Evolutionary conservation across 2,329 filamentous ascomycete species (phyloP).

Genomic region (Endocalyx cinctus): DNA sequence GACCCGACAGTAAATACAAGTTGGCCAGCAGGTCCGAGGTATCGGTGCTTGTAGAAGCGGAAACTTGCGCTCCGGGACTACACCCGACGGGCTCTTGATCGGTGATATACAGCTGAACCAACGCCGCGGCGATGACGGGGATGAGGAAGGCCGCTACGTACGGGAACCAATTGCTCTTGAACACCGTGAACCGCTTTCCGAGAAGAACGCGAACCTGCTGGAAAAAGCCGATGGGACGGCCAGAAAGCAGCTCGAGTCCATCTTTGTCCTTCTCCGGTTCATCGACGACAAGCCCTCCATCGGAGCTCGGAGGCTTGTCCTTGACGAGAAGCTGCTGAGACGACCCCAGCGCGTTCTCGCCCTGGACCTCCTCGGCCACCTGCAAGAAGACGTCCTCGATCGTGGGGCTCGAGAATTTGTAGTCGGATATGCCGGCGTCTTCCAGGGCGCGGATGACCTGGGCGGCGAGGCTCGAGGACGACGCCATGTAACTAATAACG

Average conservation of each 20-base stretch:
- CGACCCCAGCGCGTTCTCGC: slow-evolving; percentile 33
- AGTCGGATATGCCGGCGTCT: slow-evolving; percentile 62
- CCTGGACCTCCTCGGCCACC: slow-evolving; percentile 72
- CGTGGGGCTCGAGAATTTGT: slow-evolving; percentile 81
- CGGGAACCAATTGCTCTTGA: slow-evolving; percentile 73
- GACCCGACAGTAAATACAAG: slow-evolving; percentile 39
- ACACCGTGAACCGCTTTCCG: slow-evolving; percentile 69
- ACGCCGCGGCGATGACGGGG: slow-evolving; percentile 72
- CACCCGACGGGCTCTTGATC: slow-evolving; percentile 23
- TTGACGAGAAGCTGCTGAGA: slow-evolving; percentile 6
- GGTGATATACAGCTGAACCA: slow-evolving; percentile 73
- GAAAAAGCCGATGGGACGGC: slow-evolving; percentile 62
- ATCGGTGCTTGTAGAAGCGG: slow-evolving; percentile 31
- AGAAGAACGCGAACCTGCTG: slow-evolving; percentile 72
- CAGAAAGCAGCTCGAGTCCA: slow-evolving; percentile 59
- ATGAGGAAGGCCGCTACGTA: slow-evolving; percentile 71
- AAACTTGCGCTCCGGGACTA: slow-evolving; percentile 25
- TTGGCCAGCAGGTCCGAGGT: slow-evolving; percentile 29
- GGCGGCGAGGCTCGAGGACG: slow-evolving; percentile 66
- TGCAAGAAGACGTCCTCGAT: slow-evolving; percentile 91
- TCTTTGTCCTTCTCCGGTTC: slow-evolving; percentile 28
- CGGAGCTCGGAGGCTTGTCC: slow-evolving; percentile 20
- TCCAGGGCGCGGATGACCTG: slow-evolving; percentile 68
- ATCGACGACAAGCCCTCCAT: slow-evolving; percentile 13
- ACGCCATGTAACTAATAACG: slow-evolving; percentile 67